Evolutionary conservation across 2,329 filamentous ascomycete genomes (phyloP).

Genomic region (Aspergillus tamarii): DNA sequence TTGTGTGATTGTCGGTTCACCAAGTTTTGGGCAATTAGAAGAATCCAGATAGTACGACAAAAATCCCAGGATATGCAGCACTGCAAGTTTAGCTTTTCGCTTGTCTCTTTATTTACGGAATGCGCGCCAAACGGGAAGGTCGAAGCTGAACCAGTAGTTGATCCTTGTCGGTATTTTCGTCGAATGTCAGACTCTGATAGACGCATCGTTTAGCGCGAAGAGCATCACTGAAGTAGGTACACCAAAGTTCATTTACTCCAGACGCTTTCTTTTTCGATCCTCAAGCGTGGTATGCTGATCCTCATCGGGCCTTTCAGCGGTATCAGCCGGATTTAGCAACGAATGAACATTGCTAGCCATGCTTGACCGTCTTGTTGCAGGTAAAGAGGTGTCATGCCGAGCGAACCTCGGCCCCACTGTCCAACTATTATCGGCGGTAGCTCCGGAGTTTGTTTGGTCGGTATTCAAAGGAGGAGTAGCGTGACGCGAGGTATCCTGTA

Average conservation of each 20-base stretch:
- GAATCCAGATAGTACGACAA: conserved; percentile 6
- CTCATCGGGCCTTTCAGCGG: conserved; percentile 66
- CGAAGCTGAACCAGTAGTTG: background rate
- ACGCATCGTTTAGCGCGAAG: background rate
- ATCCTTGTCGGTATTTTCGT: background rate
- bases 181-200: background rate
- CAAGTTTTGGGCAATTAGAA: background rate
- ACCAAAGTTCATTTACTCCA: conserved; percentile 44
- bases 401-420: conserved; percentile 49
- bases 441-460: conserved; percentile 53
- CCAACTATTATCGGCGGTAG: conserved; percentile 61
- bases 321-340: conserved; percentile 69
- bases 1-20: background rate
- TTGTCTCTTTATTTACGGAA: background rate
- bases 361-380: conserved; percentile 68
- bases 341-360: conserved; percentile 73
- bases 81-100: background rate
- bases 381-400: conserved; percentile 48
- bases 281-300: conserved; percentile 59
- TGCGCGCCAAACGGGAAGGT: background rate
- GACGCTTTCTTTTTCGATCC: conserved; percentile 64
- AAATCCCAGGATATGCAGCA: conserved; percentile 8
- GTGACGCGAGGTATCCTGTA: conserved; percentile 53
- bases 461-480: conserved; percentile 56
- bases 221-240: background rate